phyloP scores from a whole-genome alignment of 2,329 filamentous ascomycete species.

The Xylariaceae sp. region DNA sequence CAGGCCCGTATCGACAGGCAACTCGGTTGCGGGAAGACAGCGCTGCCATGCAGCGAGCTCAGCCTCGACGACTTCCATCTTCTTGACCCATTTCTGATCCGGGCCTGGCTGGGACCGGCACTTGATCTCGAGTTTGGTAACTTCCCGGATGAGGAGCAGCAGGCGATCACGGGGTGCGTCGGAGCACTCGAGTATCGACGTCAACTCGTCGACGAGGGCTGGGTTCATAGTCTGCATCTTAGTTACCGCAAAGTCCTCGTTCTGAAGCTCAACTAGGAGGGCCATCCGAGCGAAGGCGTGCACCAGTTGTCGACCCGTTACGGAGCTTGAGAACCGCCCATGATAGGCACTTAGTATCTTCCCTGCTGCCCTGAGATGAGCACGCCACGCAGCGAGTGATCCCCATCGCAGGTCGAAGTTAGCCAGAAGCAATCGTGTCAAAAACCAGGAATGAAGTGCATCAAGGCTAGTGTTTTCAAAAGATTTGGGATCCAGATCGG shows the following conservation, averaged over 20 bases:
- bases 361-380: conserved; percentile 18
- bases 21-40: conserved; percentile 1
- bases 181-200: conserved; percentile 2
- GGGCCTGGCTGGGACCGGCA: neutral
- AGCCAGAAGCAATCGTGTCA: conserved; percentile 10
- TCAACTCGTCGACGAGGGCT: neutral
- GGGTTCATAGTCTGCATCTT: conserved; percentile 12
- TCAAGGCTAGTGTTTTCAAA: neutral
- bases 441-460: conserved; percentile 1
- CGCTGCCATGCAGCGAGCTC: conserved; percentile 1
- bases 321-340: conserved; percentile 5
- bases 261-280: conserved; percentile 19
- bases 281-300: conserved; percentile 22
- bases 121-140: neutral
- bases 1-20: conserved; percentile 3
- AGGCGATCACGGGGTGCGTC: conserved; percentile 1
- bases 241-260: conserved; percentile 18
- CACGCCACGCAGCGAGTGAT: conserved; percentile 14
- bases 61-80: neutral
- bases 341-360: conserved; percentile 11
- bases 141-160: neutral
- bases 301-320: conserved; percentile 13
- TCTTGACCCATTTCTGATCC: neutral
- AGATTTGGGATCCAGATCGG: neutral
- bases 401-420: conserved; percentile 22